phyloP scores from a whole-genome alignment of 2,329 filamentous ascomycete species.

The Penicillium brevicompactum region DNA sequence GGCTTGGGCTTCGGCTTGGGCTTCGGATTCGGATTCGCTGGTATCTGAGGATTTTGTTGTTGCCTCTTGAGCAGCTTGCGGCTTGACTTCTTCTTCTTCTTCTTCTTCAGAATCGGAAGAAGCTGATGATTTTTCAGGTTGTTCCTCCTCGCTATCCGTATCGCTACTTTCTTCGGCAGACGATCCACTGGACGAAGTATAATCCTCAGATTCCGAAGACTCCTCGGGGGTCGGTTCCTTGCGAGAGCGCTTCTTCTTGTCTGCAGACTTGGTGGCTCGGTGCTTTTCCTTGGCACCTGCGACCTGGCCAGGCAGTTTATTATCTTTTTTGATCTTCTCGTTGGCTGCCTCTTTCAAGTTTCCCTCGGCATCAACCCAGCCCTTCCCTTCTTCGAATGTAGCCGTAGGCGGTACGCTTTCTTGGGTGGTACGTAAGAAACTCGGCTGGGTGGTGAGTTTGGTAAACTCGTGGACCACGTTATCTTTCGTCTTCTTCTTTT shows the following conservation, averaged over 20 bases:
- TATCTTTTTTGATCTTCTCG: slow-evolving; percentile 31
- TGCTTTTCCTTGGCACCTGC: slow-evolving; percentile 34
- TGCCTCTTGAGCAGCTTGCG: slow-evolving; percentile 4
- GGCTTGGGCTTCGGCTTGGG: neutral
- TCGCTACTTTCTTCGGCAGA: slow-evolving; percentile 29
- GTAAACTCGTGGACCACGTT: slow-evolving; percentile 85
- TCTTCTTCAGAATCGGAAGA: slow-evolving; percentile 17
- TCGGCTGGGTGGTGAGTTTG: slow-evolving; percentile 79
- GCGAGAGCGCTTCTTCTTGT: slow-evolving; percentile 7
- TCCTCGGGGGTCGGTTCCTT: slow-evolving; percentile 18
- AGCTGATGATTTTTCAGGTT: slow-evolving; percentile 30
- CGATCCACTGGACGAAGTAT: slow-evolving; percentile 41
- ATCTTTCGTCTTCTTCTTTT: slow-evolving; percentile 63
- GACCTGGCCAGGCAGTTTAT: slow-evolving; percentile 34
- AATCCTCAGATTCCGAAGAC: slow-evolving; percentile 33
- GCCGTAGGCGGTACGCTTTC: slow-evolving; percentile 52
- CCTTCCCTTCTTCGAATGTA: slow-evolving; percentile 79
- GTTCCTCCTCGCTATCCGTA: slow-evolving; percentile 27
- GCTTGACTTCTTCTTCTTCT: slow-evolving; percentile 25
- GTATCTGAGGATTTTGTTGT: slow-evolving; percentile 11
- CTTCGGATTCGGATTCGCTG: neutral
- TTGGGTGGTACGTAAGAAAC: slow-evolving; percentile 68
- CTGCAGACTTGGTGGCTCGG: slow-evolving; percentile 16
- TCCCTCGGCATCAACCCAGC: slow-evolving; percentile 82
- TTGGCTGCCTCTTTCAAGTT: slow-evolving; percentile 60